Percentiles rank a stretch among this genome's conserved stretches.
phyloP scores from a whole-genome alignment of 495 filamentous ascomycete species.

The Staphylotrichum longicolle region DNA sequence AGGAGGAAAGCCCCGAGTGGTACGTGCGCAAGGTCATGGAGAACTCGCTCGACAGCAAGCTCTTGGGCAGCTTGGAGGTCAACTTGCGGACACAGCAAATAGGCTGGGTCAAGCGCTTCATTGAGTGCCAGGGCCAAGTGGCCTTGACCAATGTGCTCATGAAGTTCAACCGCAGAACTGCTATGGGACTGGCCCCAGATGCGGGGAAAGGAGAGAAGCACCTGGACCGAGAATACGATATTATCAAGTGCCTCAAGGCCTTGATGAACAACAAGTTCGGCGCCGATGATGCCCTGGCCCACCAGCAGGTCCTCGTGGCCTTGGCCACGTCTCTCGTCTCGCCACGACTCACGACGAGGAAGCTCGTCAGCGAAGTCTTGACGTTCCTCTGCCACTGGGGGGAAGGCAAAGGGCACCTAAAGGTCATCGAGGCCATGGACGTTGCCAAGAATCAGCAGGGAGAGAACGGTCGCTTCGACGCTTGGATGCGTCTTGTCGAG shows the following conservation, averaged over 20 bases:
- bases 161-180: constrained; percentile 87
- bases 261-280: constrained; percentile 99
- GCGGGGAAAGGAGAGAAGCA: constrained; percentile 76
- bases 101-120: constrained; percentile 94
- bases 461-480: constrained; percentile 95
- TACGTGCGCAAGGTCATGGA: constrained; percentile 97
- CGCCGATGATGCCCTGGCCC: constrained; percentile 90
- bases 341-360: constrained; percentile 84
- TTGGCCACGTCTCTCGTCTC: constrained; percentile 85
- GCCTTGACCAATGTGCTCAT: constrained; percentile 89
- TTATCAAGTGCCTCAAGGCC: constrained; percentile 94
- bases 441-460: constrained; percentile 83
- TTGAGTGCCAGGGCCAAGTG: constrained; percentile 96
- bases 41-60: constrained; percentile 86
- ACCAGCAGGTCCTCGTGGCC: constrained; percentile 85
- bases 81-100: constrained; percentile 95
- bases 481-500: constrained; percentile 98
- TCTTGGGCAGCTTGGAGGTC: constrained; percentile 86
- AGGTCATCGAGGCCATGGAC: constrained; percentile 91
- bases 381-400: constrained; percentile 96
- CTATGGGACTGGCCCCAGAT: constrained; percentile 67
- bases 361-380: constrained; percentile 92
- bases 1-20: constrained; percentile 97
- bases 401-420: constrained; percentile 89
- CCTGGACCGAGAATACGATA: constrained; percentile 93